A percentile compares a stretch with the other conserved stretches of the same genome.
Conservation (phyloP, 805 yeast genomes). For the Ogataea methanolica region DNA sequence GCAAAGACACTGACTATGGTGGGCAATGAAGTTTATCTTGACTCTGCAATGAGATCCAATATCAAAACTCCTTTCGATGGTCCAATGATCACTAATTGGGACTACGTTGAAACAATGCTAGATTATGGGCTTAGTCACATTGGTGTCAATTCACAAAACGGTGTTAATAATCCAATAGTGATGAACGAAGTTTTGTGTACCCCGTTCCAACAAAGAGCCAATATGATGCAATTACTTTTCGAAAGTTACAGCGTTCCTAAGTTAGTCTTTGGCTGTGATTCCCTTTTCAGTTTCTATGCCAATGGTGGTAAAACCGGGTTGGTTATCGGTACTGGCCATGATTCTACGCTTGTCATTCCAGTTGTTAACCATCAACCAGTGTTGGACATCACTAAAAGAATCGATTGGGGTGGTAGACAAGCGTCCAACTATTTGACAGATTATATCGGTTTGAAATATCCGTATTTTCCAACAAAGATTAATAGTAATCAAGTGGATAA, state of each 20-base stretch:
- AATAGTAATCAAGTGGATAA: slow-evolving; percentile 58
- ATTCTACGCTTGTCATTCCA: slow-evolving; percentile 79
- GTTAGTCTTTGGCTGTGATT: slow-evolving; percentile 77
- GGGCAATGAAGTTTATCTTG: slow-evolving; percentile 79
- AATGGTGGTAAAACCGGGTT: slow-evolving; percentile 61
- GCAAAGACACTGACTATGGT: slow-evolving; percentile 59
- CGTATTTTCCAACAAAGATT: slow-evolving; percentile 80
- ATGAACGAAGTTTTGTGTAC: slow-evolving; percentile 75
- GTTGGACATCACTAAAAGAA: slow-evolving; percentile 65
- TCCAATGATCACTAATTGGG: slow-evolving; percentile 87
- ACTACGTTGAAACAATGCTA: slow-evolving; percentile 70
- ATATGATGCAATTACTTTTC: slow-evolving; percentile 77
- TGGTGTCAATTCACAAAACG: slow-evolving; percentile 51
- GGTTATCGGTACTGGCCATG: slow-evolving; percentile 81
- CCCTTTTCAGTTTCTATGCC: slow-evolving; percentile 69
- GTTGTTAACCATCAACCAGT: slow-evolving; percentile 67
- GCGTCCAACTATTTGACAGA: slow-evolving; percentile 59
- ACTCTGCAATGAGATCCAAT: slow-evolving; percentile 61
- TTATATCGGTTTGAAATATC: slow-evolving; percentile 76
- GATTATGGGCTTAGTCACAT: slow-evolving; percentile 82
- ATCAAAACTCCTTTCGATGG: slow-evolving; percentile 86
- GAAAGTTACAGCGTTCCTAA: slow-evolving; percentile 78
- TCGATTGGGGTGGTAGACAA: slow-evolving; percentile 89
- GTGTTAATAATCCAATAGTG: slow-evolving; percentile 73
- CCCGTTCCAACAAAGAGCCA: slow-evolving; percentile 63